Evolutionary conservation across 2,329 filamentous ascomycete genomes (phyloP).

Genomic region (Neoscytalidium dimidiatum): DNA sequence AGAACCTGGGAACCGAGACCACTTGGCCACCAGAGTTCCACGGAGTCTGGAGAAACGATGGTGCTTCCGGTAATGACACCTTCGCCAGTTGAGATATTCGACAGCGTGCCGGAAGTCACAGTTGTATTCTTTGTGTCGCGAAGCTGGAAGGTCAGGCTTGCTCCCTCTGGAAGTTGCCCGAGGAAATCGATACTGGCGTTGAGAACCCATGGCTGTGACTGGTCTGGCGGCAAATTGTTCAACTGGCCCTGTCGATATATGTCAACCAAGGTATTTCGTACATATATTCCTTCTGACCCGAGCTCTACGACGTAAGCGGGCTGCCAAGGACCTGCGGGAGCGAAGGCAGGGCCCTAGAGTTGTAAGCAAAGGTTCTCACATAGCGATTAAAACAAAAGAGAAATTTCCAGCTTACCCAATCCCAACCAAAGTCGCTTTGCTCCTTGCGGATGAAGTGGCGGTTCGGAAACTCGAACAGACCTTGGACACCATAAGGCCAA

Average conservation of each 20-base stretch:
- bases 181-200: constrained; percentile 63
- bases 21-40: constrained; percentile 63
- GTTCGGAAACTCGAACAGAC: constrained; percentile 54
- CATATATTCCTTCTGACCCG: constrained; percentile 44
- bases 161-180: constrained; percentile 48
- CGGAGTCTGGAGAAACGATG: constrained; percentile 44
- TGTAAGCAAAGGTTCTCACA: background rate
- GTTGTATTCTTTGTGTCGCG: constrained; percentile 44
- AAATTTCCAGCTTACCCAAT: constrained; percentile 32
- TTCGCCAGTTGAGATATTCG: constrained; percentile 42
- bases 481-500: constrained; percentile 54
- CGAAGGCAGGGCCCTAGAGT: constrained; percentile 56
- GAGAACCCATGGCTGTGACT: constrained; percentile 59
- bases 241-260: constrained; percentile 61
- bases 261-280: constrained; percentile 58
- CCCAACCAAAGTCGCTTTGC: constrained; percentile 66
- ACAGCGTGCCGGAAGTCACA: constrained; percentile 41
- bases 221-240: constrained; percentile 60
- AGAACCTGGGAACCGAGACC: constrained; percentile 60
- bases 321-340: constrained; percentile 65
- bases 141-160: constrained; percentile 51
- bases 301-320: constrained; percentile 60
- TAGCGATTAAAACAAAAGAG: background rate
- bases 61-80: constrained; percentile 52
- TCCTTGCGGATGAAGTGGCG: constrained; percentile 62